Evolutionary conservation across 768 basidiomycete genomes (phyloP), one percentile per base, ranked within the genome.

Genomic region (Tricholoma flavovirens): DNA sequence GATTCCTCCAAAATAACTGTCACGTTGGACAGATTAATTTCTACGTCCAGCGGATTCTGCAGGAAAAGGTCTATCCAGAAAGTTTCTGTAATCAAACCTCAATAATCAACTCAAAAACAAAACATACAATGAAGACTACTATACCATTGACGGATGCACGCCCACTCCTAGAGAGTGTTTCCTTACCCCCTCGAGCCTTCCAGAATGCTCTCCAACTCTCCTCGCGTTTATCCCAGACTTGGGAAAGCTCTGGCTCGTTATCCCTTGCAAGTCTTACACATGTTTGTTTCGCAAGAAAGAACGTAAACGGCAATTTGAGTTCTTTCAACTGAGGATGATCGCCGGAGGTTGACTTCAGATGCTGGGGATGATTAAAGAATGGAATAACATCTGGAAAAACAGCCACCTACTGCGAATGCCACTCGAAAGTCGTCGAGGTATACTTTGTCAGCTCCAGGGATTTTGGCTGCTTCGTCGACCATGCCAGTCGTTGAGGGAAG

Each of bases 341-440:
- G 1, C 75, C 75, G 12, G 84, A 77, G 15, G 82, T 86, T 1
- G 81, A 75, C 54, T 78, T 83, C 59, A 89, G 77, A 71, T 96
- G 93, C 93, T 95, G 54, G 32, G 48, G 43, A 49, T 49, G 32
- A 24, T 54, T 43, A 55, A 51, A 24, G 8, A 12, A 59, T 1
- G 15, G n/a, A 33, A 40, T n/a, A 48, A 24, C 24, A 21, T 49
- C 26, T 26, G 2, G n/a, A 29, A 26, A 12, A 32, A 49, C 11
- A 35, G 53, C n/a, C 17, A 61, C 78, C 56, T 66, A 95, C 94
- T 66, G 84, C 80, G 63, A 89, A 88, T 5, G 97, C 92, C 12
- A 93, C 83, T 21, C 83, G 80, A 64, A 98, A 91, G 71, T 99
- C 96, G 56, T 96, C 91, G 33, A 98, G 66, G 56, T 82, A 87